phyloP scores from a whole-genome alignment of 305 asterid species.

The Fraxinus ornus region DNA sequence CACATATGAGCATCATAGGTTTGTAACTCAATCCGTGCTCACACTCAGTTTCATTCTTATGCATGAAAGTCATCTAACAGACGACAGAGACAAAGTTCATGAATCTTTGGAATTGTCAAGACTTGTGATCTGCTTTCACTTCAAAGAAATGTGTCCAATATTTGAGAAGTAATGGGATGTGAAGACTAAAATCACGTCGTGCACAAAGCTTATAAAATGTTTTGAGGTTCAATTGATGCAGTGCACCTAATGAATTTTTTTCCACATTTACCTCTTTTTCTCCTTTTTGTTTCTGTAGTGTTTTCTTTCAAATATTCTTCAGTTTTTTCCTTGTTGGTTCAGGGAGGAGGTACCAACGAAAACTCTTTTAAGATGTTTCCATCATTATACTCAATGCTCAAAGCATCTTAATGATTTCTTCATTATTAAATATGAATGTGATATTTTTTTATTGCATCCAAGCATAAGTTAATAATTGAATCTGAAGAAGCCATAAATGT shows the following conservation, averaged over 20 bases:
- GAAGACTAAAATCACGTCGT: neutral
- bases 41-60: slow-evolving; percentile 3
- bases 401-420: neutral
- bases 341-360: neutral
- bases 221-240: neutral
- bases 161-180: slow-evolving; percentile 1
- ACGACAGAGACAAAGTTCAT: neutral
- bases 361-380: neutral
- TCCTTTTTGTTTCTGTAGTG: neutral
- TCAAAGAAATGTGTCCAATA: neutral
- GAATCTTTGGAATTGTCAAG: neutral
- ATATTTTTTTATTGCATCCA: neutral
- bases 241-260: neutral
- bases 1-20: neutral
- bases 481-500: slow-evolving; percentile 5
- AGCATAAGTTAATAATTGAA: neutral
- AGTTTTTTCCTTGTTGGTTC: neutral
- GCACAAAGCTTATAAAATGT: neutral
- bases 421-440: neutral
- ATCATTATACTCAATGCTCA: neutral
- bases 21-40: neutral
- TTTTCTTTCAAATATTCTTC: neutral
- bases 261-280: neutral
- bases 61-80: slow-evolving; percentile 6
- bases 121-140: neutral